phyloP scores from a whole-genome alignment of 2,329 filamentous ascomycete species.

The Sarocladium kiliense region DNA sequence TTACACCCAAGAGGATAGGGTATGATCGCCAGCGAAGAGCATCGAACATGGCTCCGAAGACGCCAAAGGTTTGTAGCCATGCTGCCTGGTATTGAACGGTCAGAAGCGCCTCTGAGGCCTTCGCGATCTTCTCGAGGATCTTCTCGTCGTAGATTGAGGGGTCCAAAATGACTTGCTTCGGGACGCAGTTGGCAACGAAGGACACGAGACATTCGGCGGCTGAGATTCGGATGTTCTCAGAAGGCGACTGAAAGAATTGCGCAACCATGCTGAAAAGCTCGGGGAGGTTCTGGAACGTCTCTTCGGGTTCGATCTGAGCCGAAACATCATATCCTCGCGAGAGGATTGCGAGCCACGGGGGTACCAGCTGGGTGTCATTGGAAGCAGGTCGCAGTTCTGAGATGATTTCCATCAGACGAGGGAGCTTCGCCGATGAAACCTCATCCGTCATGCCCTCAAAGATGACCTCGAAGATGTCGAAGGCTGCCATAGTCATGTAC shows the following conservation, averaged over 20 bases:
- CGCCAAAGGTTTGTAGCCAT: constrained; percentile 91
- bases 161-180: constrained; percentile 74
- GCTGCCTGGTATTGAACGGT: constrained; percentile 90
- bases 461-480: constrained; percentile 96
- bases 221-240: constrained; percentile 89
- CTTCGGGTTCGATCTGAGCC: constrained; percentile 79
- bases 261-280: constrained; percentile 77
- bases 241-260: constrained; percentile 77
- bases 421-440: constrained; percentile 82
- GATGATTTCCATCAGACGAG: constrained; percentile 84
- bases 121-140: constrained; percentile 73
- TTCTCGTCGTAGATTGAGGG: constrained; percentile 93
- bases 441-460: constrained; percentile 89
- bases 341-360: constrained; percentile 93
- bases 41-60: constrained; percentile 83
- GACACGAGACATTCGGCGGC: constrained; percentile 93
- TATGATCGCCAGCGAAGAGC: constrained; percentile 78
- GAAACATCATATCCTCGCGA: constrained; percentile 93
- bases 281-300: constrained; percentile 87
- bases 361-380: constrained; percentile 90
- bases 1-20: constrained; percentile 70
- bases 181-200: constrained; percentile 86
- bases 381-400: constrained; percentile 84
- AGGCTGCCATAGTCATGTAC: constrained; percentile 92
- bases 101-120: constrained; percentile 66